Percentiles rank a stretch among this genome's conserved stretches.
Conservation (phyloP, 352 stramenopile genomes). For the Phytophthora crassamura region DNA sequence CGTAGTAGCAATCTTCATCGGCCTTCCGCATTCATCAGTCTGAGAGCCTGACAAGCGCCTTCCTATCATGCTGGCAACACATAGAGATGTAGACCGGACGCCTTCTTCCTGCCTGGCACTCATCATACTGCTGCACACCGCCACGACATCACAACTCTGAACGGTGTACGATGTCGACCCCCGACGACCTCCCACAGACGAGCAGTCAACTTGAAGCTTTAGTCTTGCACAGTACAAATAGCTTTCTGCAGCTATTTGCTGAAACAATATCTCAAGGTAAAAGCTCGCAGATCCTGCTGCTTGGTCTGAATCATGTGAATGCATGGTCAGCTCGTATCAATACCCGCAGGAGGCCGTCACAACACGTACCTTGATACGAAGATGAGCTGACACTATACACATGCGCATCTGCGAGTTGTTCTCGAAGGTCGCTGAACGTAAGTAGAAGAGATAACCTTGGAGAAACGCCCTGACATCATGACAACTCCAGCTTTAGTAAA, state of each 20-base stretch:
- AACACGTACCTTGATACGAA: constrained; percentile 67
- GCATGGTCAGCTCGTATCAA: constrained; percentile 1
- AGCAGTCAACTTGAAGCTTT: constrained; percentile 60
- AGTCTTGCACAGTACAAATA: constrained; percentile 63
- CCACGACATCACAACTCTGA: constrained; percentile 61
- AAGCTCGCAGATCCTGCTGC: constrained; percentile 56
- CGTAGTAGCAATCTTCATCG: constrained; percentile 44
- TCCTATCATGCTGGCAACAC: constrained; percentile 40
- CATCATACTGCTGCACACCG: constrained; percentile 60
- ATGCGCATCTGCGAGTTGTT: constrained; percentile 55
- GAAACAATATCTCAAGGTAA: constrained; percentile 69
- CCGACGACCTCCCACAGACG: constrained; percentile 22
- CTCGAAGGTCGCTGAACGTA: constrained; percentile 50
- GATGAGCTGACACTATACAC: constrained; percentile 66
- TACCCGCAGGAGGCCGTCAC: background rate
- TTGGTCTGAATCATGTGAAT: constrained; percentile 45
- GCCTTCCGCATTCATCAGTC: background rate
- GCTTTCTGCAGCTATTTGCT: constrained; percentile 46
- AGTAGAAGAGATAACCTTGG: constrained; percentile 66
- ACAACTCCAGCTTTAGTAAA: background rate
- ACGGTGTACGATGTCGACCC: constrained; percentile 50
- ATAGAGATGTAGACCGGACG: constrained; percentile 31
- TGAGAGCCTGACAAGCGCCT: constrained; percentile 13
- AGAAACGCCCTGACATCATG: constrained; percentile 54
- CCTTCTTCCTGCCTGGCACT: constrained; percentile 34